Percentiles rank a stretch among this genome's conserved stretches.
phyloP scores from a whole-genome alignment of 78 protist species.

The Tieghemostelium lacteum region DNA sequence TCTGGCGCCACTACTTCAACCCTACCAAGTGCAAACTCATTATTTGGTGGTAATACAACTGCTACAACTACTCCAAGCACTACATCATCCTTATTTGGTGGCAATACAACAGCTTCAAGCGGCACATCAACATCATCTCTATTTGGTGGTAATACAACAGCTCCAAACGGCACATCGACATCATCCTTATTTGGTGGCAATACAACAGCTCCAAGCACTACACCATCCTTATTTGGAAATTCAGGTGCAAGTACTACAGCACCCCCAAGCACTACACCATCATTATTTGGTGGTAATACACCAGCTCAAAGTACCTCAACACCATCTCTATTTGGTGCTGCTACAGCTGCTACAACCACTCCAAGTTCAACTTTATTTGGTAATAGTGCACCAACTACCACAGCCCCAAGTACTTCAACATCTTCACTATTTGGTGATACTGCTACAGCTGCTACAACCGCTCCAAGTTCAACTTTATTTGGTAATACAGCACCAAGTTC shows the following conservation, averaged over 20 bases:
- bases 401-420: background rate
- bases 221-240: background rate
- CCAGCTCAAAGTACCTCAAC: background rate
- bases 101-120: background rate
- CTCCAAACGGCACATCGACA: background rate
- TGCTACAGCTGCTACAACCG: background rate
- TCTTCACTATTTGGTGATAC: background rate
- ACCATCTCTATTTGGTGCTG: slow-evolving; percentile 5
- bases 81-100: background rate
- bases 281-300: background rate
- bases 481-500: background rate
- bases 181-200: background rate
- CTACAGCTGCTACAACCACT: background rate
- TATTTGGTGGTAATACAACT: background rate
- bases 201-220: background rate
- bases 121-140: background rate
- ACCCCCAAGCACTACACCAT: background rate
- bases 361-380: background rate
- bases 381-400: background rate
- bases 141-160: background rate
- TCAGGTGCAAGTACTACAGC: background rate
- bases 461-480: background rate
- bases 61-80: background rate
- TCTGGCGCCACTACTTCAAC: background rate
- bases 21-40: background rate